Conservation (phyloP, 106 monocot genomes). For the Dioscorea dumetorum region DNA sequence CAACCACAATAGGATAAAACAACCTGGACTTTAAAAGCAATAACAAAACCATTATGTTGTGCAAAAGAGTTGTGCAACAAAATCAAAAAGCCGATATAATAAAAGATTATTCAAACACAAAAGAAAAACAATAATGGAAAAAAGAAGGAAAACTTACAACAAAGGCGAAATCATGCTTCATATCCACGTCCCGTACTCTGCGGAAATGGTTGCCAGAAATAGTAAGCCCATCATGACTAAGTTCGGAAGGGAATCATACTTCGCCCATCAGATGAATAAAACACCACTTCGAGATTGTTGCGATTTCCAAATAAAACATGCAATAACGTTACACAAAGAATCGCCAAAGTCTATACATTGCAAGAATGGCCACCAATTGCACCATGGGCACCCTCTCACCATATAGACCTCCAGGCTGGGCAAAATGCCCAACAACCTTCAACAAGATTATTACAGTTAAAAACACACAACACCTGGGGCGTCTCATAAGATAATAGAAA, state of each 20-base stretch:
- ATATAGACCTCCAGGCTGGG: slow-evolving; percentile 81
- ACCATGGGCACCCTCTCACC: slow-evolving; percentile 95
- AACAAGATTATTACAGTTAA: slow-evolving; percentile 97
- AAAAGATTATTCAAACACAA: background rate
- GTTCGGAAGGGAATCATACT: slow-evolving; percentile 50
- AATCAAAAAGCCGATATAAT: background rate
- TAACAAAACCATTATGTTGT: too few species aligned
- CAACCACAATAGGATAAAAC: background rate
- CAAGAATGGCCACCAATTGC: slow-evolving; percentile 88
- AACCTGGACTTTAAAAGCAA: too few species aligned
- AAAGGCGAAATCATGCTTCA: slow-evolving; percentile 99
- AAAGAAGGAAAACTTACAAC: slow-evolving; percentile 51
- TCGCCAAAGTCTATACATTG: slow-evolving; percentile 75
- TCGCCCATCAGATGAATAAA: slow-evolving; percentile 68
- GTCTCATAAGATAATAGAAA: background rate
- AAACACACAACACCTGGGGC: slow-evolving; percentile 45
- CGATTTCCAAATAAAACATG: slow-evolving; percentile 82
- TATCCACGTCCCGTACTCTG: slow-evolving; percentile 99
- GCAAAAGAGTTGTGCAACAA: too few species aligned
- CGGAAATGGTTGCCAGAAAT: slow-evolving; percentile 93
- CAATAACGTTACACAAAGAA: slow-evolving; percentile 86
- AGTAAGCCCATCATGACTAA: slow-evolving; percentile 88
- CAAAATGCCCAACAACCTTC: slow-evolving; percentile 90
- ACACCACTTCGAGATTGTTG: slow-evolving; percentile 61
- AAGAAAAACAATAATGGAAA: background rate